Conservation (phyloP, 352 stramenopile genomes). For the Phytophthora lateralis region DNA sequence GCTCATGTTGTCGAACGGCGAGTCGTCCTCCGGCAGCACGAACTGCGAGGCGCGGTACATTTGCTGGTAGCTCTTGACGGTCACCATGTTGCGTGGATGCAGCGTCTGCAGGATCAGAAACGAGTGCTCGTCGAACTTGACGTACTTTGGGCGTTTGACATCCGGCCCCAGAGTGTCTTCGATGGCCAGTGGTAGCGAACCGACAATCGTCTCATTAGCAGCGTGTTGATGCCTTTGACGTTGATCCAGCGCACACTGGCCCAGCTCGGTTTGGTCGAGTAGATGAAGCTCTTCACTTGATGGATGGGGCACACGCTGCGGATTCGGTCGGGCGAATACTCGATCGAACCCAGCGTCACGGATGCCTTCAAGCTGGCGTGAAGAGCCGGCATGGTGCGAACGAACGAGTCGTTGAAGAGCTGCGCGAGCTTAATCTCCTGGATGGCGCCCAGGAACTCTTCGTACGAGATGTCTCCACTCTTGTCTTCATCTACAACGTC, state of each 20-base stretch:
- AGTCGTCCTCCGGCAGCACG: conserved; percentile 42
- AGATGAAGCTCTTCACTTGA: conserved; percentile 79
- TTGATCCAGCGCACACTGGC: conserved; percentile 79
- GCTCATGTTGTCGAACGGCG: conserved; percentile 60
- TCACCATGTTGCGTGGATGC: conserved; percentile 46
- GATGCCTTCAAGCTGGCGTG: conserved; percentile 14
- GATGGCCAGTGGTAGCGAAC: conserved; percentile 79
- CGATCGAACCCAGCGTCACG: conserved; percentile 56
- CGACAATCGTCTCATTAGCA: conserved; percentile 67
- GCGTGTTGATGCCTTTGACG: conserved; percentile 55
- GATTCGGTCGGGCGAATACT: conserved; percentile 79
- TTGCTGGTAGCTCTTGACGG: conserved; percentile 63
- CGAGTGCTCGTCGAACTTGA: conserved; percentile 83
- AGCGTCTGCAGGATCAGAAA: conserved; percentile 71
- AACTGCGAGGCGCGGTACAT: conserved; percentile 71
- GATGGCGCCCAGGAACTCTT: conserved; percentile 82
- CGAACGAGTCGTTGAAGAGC: conserved; percentile 70
- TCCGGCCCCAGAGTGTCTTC: conserved; percentile 77
- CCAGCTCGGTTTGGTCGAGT: conserved; percentile 74
- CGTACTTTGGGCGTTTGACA: conserved; percentile 76
- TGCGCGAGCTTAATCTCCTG: conserved; percentile 89
- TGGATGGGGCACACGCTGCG: conserved; percentile 69
- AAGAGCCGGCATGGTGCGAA: conserved; percentile 41
- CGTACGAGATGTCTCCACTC: conserved; percentile 79
- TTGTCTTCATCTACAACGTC: conserved; percentile 77